These are phyloP conservation scores for Orobanche coerulescens DNA, from an alignment of 257 asterid genomes.

Conservation along the genomic window DNA sequence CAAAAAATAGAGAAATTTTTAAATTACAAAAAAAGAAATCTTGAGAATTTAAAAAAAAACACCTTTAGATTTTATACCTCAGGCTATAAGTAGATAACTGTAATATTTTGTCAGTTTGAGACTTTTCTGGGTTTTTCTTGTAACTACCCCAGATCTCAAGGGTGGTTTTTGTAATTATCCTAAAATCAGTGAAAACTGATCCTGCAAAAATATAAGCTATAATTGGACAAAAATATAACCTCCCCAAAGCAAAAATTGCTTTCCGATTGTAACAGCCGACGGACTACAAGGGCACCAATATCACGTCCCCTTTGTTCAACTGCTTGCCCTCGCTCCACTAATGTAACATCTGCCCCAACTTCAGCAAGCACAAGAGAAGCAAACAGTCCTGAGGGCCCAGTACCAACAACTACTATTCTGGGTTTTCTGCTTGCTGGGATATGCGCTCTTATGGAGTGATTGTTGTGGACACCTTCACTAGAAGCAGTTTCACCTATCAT, in stretches of 20 bases:
- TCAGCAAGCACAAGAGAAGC: slow-evolving; percentile 98
- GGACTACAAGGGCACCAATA: slow-evolving; percentile 90
- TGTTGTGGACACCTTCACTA: slow-evolving; percentile 23
- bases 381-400: slow-evolving; percentile 95
- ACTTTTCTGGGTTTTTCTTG: no score
- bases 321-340: slow-evolving; percentile 88
- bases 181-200: slow-evolving; percentile 2
- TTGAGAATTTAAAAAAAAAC: no score
- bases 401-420: slow-evolving; percentile 76
- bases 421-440: slow-evolving; percentile 40
- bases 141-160: no score
- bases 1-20: no score
- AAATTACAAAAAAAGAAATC: no score
- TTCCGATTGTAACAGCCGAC: slow-evolving; percentile 62
- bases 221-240: slow-evolving; percentile 54
- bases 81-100: no score
- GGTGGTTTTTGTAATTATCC: no score
- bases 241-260: slow-evolving; percentile 99
- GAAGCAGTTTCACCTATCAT: slow-evolving; percentile 27
- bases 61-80: no score
- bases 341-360: slow-evolving; percentile 86
- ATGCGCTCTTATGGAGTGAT: slow-evolving; percentile 22
- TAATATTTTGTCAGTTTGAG: no score
- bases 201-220: slow-evolving; percentile 22
- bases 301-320: slow-evolving; percentile 96